These are phyloP conservation scores for Neurospora sp. DNA, from an alignment of 495 filamentous ascomycete genomes.

Conservation along the genomic window DNA sequence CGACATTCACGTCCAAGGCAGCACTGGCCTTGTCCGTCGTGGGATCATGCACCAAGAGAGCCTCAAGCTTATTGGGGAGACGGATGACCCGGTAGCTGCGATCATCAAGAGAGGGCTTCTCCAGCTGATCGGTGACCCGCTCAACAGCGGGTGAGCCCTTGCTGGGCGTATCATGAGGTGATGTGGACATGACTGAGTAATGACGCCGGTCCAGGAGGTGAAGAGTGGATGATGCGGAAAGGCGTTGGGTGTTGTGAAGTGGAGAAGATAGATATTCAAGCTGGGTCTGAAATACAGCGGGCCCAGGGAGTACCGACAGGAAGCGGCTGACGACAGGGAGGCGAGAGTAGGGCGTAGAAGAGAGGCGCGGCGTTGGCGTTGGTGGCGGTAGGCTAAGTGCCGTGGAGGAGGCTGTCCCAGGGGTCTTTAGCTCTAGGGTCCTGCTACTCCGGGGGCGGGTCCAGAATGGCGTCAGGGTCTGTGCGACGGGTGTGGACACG, in stretches of 20 bases:
- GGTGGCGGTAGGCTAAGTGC: neutral
- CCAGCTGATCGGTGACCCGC: conserved; percentile 67
- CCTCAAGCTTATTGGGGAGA: conserved; percentile 85
- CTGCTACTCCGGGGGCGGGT: neutral
- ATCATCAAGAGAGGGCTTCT: conserved; percentile 83
- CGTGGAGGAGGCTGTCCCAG: neutral
- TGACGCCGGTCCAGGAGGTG: neutral
- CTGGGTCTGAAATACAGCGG: neutral
- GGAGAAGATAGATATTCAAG: neutral
- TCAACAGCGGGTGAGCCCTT: conserved; percentile 37
- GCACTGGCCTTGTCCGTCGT: conserved; percentile 96
- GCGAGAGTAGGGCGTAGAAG: neutral
- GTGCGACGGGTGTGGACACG: conserved; percentile 16
- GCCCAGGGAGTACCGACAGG: neutral
- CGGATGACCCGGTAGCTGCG: conserved; percentile 80
- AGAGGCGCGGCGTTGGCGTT: neutral
- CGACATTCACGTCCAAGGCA: conserved; percentile 90
- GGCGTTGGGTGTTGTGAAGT: conserved; percentile 4
- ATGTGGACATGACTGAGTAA: conserved; percentile 14
- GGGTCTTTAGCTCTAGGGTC: neutral
- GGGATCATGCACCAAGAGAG: conserved; percentile 83
- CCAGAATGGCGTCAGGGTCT: conserved; percentile 8
- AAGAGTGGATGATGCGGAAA: neutral
- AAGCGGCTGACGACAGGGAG: neutral
- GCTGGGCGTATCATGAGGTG: conserved; percentile 13